Evolutionary conservation across 352 stramenopile genomes (phyloP).

Genomic region (Phytopythium chamaehyphon): DNA sequence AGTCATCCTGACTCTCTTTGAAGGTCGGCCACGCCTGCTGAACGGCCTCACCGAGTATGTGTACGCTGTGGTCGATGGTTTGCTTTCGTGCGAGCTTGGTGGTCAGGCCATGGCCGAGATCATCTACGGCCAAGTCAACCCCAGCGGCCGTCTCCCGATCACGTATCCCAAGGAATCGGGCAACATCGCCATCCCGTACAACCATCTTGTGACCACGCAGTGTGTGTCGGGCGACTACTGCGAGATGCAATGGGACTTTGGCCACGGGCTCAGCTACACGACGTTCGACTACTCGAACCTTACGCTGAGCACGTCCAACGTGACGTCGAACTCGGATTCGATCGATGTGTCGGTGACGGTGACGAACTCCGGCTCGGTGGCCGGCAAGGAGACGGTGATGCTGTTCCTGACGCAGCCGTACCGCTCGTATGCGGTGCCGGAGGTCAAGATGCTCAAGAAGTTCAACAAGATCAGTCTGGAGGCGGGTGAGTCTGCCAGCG

Average conservation of each 20-base stretch:
- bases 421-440: conserved; percentile 47
- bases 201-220: conserved; percentile 42
- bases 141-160: conserved; percentile 72
- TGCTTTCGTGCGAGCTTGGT: conserved; percentile 63
- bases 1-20: conserved; percentile 68
- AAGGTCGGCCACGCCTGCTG: conserved; percentile 70
- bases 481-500: conserved; percentile 18
- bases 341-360: conserved; percentile 50
- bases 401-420: conserved; percentile 67
- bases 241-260: conserved; percentile 58
- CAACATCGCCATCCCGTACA: conserved; percentile 61
- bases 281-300: conserved; percentile 46
- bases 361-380: conserved; percentile 44
- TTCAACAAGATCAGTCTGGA: conserved; percentile 67
- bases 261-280: conserved; percentile 64
- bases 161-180: conserved; percentile 63
- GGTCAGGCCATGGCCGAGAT: conserved; percentile 80
- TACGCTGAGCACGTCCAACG: conserved; percentile 13
- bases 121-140: conserved; percentile 68
- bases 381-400: conserved; percentile 67
- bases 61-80: conserved; percentile 60
- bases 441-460: conserved; percentile 76
- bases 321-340: conserved; percentile 16
- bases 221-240: conserved; percentile 35
- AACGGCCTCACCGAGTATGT: conserved; percentile 38